Evolutionary conservation across 257 asterid species (phyloP).

Genomic region (Rehmannia glutinosa): DNA sequence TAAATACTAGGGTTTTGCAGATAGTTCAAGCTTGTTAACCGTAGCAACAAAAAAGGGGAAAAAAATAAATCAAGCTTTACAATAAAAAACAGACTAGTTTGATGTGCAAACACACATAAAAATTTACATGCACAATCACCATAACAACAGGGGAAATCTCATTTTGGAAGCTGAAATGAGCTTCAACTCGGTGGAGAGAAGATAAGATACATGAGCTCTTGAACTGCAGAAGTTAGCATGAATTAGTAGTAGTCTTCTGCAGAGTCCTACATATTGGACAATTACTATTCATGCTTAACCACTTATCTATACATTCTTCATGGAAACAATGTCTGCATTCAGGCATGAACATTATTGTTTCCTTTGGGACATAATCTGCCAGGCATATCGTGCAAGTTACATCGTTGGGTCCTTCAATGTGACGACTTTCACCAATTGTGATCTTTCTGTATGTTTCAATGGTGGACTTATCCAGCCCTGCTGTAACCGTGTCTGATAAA

Average conservation of each 20-base stretch:
- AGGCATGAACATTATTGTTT: constrained; percentile 33
- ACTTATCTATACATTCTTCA: constrained; percentile 31
- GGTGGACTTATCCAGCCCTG: constrained; percentile 18
- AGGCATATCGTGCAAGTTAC: constrained; percentile 37
- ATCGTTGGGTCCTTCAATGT: constrained; percentile 14
- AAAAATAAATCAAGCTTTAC: no score
- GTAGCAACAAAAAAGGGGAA: no score
- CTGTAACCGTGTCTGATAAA: constrained; percentile 7
- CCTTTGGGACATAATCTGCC: constrained; percentile 28
- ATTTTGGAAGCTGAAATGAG: background rate
- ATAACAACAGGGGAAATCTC: no score
- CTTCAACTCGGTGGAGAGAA: background rate
- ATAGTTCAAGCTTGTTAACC: no score
- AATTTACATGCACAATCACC: background rate
- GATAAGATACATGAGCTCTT: background rate
- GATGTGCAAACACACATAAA: background rate
- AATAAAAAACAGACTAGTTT: no score
- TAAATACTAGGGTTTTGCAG: no score
- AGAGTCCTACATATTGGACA: constrained; percentile 40
- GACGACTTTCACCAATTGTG: constrained; percentile 25
- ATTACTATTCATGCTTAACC: constrained; percentile 26
- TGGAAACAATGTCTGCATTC: constrained; percentile 42
- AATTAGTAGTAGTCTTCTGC: no score
- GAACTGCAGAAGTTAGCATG: background rate
- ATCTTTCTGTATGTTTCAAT: constrained; percentile 22